Percentiles rank a stretch among this genome's conserved stretches.
These are phyloP conservation scores for Eucalyptus fibrosa DNA, from an alignment of 345 rosid species.

Conservation along the genomic window DNA sequence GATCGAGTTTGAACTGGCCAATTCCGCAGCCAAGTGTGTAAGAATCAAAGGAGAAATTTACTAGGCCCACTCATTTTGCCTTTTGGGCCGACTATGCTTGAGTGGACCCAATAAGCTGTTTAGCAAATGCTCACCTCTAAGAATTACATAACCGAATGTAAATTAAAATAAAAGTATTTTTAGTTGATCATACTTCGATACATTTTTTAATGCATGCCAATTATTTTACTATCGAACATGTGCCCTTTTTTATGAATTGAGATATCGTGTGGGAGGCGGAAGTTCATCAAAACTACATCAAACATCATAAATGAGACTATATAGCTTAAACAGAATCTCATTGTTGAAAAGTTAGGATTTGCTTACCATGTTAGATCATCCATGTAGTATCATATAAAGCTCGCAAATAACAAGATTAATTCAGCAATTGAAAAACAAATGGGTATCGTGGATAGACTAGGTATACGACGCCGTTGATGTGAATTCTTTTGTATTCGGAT, in stretches of 20 bases:
- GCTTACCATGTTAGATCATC: not conserved
- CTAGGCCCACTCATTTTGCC: not conserved
- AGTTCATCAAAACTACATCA: not conserved
- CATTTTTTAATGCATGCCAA: not conserved
- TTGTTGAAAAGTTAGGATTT: not conserved
- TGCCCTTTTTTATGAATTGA: not conserved
- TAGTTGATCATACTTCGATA: not conserved
- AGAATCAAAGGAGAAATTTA: not conserved
- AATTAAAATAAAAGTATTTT: not conserved
- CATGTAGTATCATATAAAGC: not conserved
- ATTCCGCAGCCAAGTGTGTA: not conserved
- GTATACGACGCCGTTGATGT: not conserved
- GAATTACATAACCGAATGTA: not conserved
- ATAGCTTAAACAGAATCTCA: not conserved
- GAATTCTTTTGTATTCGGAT: fast-evolving
- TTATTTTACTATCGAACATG: not conserved
- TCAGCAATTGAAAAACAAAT: not conserved
- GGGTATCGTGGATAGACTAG: not conserved
- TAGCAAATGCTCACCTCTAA: not conserved
- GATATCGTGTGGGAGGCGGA: not conserved
- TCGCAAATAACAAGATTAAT: not conserved
- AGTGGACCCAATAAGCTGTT: not conserved
- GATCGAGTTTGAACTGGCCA: not conserved
- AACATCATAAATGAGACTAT: not conserved
- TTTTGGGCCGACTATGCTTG: not conserved